Conservation (phyloP, 805 yeast species). For the Ogataea chonburiensis region DNA sequence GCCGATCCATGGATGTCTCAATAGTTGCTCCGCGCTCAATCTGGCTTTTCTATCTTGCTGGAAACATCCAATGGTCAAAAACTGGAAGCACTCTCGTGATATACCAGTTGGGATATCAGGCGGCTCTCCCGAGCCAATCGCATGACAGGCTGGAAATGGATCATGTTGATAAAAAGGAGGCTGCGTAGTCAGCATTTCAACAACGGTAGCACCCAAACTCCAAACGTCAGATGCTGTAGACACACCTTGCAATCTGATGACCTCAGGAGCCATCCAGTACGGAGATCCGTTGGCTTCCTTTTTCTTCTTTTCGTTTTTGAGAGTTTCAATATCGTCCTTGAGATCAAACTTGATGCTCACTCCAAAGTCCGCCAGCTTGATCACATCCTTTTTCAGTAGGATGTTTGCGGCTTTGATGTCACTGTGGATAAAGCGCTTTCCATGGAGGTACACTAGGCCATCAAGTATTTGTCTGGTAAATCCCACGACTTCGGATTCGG, state of each 20-base stretch:
- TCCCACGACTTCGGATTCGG: conserved; percentile 50
- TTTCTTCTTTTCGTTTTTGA: conserved; percentile 34
- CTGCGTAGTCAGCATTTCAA: conserved; percentile 79
- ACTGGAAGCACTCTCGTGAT: conserved; percentile 34
- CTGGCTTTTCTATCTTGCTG: conserved; percentile 65
- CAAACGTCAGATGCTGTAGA: conserved; percentile 87
- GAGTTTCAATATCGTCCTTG: conserved; percentile 65
- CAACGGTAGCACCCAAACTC: conserved; percentile 94
- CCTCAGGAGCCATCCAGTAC: conserved; percentile 99
- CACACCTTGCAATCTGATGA: conserved; percentile 79
- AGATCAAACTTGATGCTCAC: conserved; percentile 66
- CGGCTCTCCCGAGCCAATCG: conserved; percentile 71
- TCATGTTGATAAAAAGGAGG: conserved; percentile 84
- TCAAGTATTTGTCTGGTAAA: conserved; percentile 54
- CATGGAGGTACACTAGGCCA: conserved; percentile 65
- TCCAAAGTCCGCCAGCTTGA: conserved; percentile 76
- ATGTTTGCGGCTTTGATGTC: conserved; percentile 79
- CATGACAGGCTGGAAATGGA: conserved; percentile 79
- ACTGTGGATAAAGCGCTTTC: conserved; percentile 73
- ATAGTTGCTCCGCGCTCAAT: conserved; percentile 51
- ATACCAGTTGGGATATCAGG: conserved; percentile 60
- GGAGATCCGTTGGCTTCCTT: conserved; percentile 77
- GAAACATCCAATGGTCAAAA: conserved; percentile 66
- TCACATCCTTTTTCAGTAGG: conserved; percentile 52
- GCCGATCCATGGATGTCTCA: conserved; percentile 61